Percentiles rank a stretch among this genome's conserved stretches.
Evolutionary conservation across 495 filamentous ascomycete genomes (phyloP).

Genomic region (Aspergillus bridgeri): DNA sequence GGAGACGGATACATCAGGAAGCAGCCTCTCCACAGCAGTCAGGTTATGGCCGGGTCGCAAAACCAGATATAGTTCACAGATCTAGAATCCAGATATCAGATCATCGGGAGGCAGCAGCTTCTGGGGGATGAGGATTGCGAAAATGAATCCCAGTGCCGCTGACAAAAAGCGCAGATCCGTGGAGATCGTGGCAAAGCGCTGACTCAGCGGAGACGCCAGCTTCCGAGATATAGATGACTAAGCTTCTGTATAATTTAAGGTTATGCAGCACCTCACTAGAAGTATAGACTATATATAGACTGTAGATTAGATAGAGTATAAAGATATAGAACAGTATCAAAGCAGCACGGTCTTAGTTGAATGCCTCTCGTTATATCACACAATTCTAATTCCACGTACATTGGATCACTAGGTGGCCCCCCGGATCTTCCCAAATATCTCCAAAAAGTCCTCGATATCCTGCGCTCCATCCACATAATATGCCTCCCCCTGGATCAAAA

Average conservation of each 20-base stretch:
- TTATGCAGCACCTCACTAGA: no score
- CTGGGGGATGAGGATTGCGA: background rate
- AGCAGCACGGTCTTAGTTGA: no score
- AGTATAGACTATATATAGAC: no score
- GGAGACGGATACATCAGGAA: slow-evolving; percentile 22
- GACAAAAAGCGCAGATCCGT: background rate
- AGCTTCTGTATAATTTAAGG: no score
- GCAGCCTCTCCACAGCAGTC: background rate
- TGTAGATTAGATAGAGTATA: no score
- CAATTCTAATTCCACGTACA: no score
- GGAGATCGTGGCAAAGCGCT: background rate
- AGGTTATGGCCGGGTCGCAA: background rate
- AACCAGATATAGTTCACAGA: background rate
- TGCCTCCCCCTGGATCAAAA: slow-evolving; percentile 47
- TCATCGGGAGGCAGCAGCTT: background rate
- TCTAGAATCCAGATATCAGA: background rate
- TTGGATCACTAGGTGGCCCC: background rate
- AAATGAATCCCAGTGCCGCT: background rate
- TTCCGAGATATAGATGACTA: no score
- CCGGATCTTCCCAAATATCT: slow-evolving; percentile 33
- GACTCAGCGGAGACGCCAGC: background rate
- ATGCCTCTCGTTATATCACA: no score
- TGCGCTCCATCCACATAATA: slow-evolving; percentile 49
- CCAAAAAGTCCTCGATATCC: slow-evolving; percentile 38
- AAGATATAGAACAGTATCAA: no score